A percentile compares a stretch with the other conserved stretches of the same genome.
Evolutionary conservation across 139 green algal genomes (phyloP).

Genomic region (Chlamydomonas asymmetrica): DNA sequence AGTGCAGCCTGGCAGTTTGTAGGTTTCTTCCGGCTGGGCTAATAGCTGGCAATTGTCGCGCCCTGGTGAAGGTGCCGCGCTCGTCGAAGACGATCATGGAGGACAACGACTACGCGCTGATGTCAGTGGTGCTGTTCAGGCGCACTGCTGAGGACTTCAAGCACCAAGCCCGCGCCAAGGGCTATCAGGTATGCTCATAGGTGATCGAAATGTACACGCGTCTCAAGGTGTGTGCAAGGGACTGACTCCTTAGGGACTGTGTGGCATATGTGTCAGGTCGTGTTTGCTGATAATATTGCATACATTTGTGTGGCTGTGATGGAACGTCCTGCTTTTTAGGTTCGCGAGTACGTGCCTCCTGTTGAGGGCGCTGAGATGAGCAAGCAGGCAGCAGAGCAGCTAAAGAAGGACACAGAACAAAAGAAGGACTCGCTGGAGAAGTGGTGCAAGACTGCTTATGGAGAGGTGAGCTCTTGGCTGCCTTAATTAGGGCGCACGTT

Average conservation of each 20-base stretch:
- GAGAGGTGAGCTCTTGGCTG: slow-evolving; percentile 64
- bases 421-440: slow-evolving; percentile 73
- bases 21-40: too few species aligned
- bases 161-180: slow-evolving; percentile 69
- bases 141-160: slow-evolving; percentile 94
- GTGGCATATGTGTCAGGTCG: too few species aligned
- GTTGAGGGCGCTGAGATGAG: slow-evolving; percentile 39
- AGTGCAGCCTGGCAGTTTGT: too few species aligned
- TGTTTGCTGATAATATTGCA: too few species aligned
- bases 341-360: slow-evolving; percentile 61
- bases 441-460: slow-evolving; percentile 91
- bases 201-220: too few species aligned
- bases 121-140: slow-evolving; percentile 88
- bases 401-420: slow-evolving; percentile 66
- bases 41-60: too few species aligned
- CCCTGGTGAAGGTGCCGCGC: slow-evolving; percentile 60
- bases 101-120: slow-evolving; percentile 91
- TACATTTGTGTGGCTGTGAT: too few species aligned
- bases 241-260: too few species aligned
- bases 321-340: too few species aligned
- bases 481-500: too few species aligned
- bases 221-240: too few species aligned
- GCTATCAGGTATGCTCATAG: slow-evolving; percentile 89
- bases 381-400: slow-evolving; percentile 23
- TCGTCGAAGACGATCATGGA: slow-evolving; percentile 74